These are phyloP conservation scores for Colletotrichum sp. DNA, from an alignment of 2,329 filamentous ascomycete species.

Conservation along the genomic window DNA sequence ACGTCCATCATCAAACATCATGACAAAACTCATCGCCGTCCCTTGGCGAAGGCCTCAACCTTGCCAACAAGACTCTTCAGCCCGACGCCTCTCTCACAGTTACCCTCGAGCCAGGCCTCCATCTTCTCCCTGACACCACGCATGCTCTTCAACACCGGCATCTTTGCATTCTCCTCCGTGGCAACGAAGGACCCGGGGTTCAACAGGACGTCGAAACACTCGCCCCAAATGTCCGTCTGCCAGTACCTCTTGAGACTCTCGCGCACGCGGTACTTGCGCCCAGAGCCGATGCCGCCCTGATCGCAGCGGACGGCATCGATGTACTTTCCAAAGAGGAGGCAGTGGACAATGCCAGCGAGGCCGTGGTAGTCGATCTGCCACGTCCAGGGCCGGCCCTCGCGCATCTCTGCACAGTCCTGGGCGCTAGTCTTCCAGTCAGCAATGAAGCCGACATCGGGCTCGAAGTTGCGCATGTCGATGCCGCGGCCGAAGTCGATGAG, in stretches of 20 bases:
- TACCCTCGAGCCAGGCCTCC: conserved; percentile 81
- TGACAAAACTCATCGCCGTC: conserved; percentile 27
- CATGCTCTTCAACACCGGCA: conserved; percentile 80
- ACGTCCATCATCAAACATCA: conserved; percentile 1
- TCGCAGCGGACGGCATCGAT: conserved; percentile 76
- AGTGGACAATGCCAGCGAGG: conserved; percentile 85
- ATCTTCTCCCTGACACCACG: conserved; percentile 73
- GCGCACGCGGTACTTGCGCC: conserved; percentile 77
- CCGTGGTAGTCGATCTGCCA: conserved; percentile 98
- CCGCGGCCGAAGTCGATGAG: conserved; percentile 95
- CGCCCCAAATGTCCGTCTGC: conserved; percentile 90
- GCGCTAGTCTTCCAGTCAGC: conserved; percentile 92
- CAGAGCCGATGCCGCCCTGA: conserved; percentile 60
- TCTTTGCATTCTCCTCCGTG: conserved; percentile 65
- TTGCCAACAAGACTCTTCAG: conserved; percentile 74
- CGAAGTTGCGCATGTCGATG: conserved; percentile 91
- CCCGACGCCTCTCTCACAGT: conserved; percentile 80
- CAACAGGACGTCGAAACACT: conserved; percentile 83
- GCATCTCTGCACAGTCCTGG: conserved; percentile 94
- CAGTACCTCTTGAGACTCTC: conserved; percentile 93
- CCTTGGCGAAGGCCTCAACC: conserved; percentile 56
- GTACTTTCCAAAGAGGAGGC: conserved; percentile 91
- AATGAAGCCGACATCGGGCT: conserved; percentile 80
- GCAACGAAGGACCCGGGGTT: conserved; percentile 77
- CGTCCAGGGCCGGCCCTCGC: conserved; percentile 92